phyloP scores from a whole-genome alignment of 306 rosid species.

The Potentilla sterilis region DNA sequence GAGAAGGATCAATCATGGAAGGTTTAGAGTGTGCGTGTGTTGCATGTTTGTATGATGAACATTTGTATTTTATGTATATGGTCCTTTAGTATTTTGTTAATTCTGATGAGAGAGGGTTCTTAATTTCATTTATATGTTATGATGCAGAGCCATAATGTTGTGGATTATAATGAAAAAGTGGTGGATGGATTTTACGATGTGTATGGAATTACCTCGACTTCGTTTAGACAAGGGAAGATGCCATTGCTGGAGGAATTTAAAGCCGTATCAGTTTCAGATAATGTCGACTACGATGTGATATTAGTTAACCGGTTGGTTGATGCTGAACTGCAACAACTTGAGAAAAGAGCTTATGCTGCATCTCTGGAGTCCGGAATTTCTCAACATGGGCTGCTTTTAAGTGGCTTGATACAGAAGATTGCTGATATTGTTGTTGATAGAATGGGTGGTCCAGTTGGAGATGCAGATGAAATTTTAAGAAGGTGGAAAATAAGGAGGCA shows the following conservation, averaged over 20 bases:
- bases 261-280: constrained; percentile 47
- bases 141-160: constrained; percentile 82
- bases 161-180: constrained; percentile 81
- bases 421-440: constrained; percentile 84
- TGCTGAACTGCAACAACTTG: constrained; percentile 68
- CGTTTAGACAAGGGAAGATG: constrained; percentile 78
- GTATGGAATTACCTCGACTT: constrained; percentile 60
- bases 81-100: constrained; percentile 15
- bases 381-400: constrained; percentile 57
- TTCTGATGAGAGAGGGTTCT: constrained; percentile 11
- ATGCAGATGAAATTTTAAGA: constrained; percentile 76
- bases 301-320: constrained; percentile 71
- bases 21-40: background rate
- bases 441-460: constrained; percentile 93
- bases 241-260: constrained; percentile 83
- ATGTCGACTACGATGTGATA: constrained; percentile 78
- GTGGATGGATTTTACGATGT: constrained; percentile 95
- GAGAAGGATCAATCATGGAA: background rate
- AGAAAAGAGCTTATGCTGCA: constrained; percentile 52
- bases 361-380: constrained; percentile 50
- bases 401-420: constrained; percentile 82
- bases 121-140: constrained; percentile 28
- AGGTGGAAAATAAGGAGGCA: constrained; percentile 74
- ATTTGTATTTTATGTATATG: background rate
- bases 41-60: background rate